Evolutionary conservation across 345 rosid species (phyloP).

Genomic region (Lumnitzera littorea): DNA sequence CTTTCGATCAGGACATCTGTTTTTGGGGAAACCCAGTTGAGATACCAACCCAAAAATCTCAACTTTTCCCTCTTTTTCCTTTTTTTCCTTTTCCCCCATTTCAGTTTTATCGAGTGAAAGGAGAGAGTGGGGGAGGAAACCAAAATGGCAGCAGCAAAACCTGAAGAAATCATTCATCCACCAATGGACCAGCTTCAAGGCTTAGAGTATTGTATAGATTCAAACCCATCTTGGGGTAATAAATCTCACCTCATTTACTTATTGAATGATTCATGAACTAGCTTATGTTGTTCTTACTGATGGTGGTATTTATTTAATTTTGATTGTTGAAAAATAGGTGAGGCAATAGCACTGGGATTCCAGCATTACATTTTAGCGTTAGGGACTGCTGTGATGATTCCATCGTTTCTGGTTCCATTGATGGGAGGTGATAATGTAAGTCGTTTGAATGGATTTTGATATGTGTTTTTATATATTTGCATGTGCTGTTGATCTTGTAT

Average conservation of each 20-base stretch:
- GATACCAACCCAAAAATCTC: slow-evolving; percentile 1
- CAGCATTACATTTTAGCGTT: slow-evolving; percentile 92
- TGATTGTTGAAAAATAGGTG: slow-evolving; percentile 40
- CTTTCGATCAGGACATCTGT: slow-evolving; percentile 21
- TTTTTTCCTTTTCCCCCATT: background rate
- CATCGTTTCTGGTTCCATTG: slow-evolving; percentile 90
- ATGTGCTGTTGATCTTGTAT: background rate
- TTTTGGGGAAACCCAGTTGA: slow-evolving; percentile 17
- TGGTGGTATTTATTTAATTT: background rate
- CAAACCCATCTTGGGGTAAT: slow-evolving; percentile 97
- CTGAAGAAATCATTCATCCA: slow-evolving; percentile 80
- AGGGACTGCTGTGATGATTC: slow-evolving; percentile 99
- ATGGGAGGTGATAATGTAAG: slow-evolving; percentile 88
- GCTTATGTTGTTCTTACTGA: background rate
- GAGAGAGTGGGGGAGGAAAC: slow-evolving; percentile 9
- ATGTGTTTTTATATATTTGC: background rate
- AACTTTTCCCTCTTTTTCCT: background rate
- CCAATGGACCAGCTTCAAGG: slow-evolving; percentile 99
- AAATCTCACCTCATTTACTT: background rate
- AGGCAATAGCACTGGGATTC: slow-evolving; percentile 87
- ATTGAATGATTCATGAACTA: background rate
- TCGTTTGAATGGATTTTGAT: slow-evolving; percentile 18
- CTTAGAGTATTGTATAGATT: slow-evolving; percentile 95
- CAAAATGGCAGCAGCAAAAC: slow-evolving; percentile 87
- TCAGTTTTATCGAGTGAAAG: background rate